A percentile compares a stretch with the other conserved stretches of the same genome.
Conservation (phyloP, 164 flowering plant species). For the Hamamelis virginiana region DNA sequence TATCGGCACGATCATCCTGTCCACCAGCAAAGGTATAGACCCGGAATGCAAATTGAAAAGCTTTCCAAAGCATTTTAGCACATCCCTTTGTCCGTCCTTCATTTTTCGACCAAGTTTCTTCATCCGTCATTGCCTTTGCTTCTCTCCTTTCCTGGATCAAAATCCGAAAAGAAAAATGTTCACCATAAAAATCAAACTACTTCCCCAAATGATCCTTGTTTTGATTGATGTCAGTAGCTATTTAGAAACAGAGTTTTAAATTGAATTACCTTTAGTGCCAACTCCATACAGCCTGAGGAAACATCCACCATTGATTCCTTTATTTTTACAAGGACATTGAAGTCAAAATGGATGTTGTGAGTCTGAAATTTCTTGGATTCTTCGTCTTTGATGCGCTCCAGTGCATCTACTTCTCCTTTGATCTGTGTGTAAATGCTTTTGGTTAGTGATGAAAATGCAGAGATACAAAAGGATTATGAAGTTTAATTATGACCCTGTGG, state of each 20-base stretch:
- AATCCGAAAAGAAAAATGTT: not conserved
- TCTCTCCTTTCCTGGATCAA: conserved; percentile 46
- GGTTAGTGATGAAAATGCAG: not conserved
- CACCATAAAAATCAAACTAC: not conserved
- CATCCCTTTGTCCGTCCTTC: conserved; percentile 30
- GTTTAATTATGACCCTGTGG: not conserved
- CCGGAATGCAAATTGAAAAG: conserved; percentile 76
- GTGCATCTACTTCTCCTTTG: conserved; percentile 63
- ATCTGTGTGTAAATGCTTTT: conserved; percentile 36
- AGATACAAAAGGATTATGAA: not conserved
- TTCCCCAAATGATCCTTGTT: not conserved
- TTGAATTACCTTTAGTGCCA: conserved; percentile 65
- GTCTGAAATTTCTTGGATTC: conserved; percentile 64
- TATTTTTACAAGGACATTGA: conserved; percentile 52
- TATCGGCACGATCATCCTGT: conserved; percentile 82
- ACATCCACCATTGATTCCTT: conserved; percentile 86
- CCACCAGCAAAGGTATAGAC: conserved; percentile 87
- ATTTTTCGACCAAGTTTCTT: conserved; percentile 25
- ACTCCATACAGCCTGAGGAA: conserved; percentile 80
- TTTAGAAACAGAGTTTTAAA: not conserved
- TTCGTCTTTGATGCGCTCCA: conserved; percentile 81
- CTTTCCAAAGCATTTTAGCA: conserved; percentile 69
- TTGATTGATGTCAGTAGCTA: not conserved
- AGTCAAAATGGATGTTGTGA: conserved; percentile 70
- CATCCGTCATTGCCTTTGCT: conserved; percentile 29